Evolutionary conservation across 345 rosid species (phyloP).

Genomic region (Laguncularia racemosa): DNA sequence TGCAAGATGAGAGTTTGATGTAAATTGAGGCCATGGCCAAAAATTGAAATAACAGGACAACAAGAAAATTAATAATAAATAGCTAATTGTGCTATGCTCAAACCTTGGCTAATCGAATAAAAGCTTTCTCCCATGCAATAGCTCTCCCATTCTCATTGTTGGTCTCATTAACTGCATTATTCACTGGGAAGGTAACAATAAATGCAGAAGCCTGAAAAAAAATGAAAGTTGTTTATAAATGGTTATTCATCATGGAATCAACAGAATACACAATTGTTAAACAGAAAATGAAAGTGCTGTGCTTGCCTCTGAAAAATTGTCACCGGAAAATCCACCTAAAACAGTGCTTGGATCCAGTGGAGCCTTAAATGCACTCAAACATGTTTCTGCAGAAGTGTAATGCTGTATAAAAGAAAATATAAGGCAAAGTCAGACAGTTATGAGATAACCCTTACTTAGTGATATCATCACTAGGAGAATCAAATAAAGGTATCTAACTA

Average conservation of each 20-base stretch:
- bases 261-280: conserved; percentile 2
- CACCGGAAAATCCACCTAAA: conserved; percentile 87
- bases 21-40: too few relatives aligned
- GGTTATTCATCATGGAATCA: conserved; percentile 3
- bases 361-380: conserved; percentile 88
- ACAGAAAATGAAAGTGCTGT: conserved; percentile 12
- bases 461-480: too few relatives aligned
- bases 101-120: conserved; percentile 84
- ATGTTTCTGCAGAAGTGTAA: conserved; percentile 73
- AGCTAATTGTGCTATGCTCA: conserved; percentile 7
- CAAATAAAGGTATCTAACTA: too few relatives aligned
- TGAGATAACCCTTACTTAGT: neutral
- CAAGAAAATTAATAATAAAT: conserved; percentile 1
- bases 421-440: neutral
- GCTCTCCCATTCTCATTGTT: conserved; percentile 56
- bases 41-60: neutral
- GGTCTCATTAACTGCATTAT: conserved; percentile 62
- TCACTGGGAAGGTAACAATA: conserved; percentile 82
- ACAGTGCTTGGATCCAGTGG: conserved; percentile 97
- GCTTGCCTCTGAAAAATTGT: conserved; percentile 78
- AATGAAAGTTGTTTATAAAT: neutral
- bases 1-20: too few relatives aligned
- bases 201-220: conserved; percentile 89
- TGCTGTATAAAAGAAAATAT: conserved; percentile 45
- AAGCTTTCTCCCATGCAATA: conserved; percentile 91